Base-by-base conservation (phyloP, 2,329 filamentous ascomycete genomes). In the Zopfia rhizophila region DNA sequence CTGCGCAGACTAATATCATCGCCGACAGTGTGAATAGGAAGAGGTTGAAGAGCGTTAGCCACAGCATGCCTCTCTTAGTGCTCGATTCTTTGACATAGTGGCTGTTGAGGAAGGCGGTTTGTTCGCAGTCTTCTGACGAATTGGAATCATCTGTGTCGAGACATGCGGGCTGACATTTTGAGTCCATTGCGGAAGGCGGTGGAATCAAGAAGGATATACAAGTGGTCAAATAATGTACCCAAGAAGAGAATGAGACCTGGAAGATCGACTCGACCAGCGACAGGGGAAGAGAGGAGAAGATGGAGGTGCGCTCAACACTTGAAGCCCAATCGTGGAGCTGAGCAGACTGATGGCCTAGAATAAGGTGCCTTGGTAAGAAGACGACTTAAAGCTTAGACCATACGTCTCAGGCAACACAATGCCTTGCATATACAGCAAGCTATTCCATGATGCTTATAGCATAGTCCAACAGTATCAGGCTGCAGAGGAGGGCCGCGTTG, bases 11-110 rank as follows among this genome's bases (percentile, higher is more conserved):
- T 3, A 69, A 40, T 5, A 63, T 63, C 7, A 69, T 46, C 39
- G 61, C 59, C 1, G 65, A 68, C 7, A 68, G 38, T 33, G 57
- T 63, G 46, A 68, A 68, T 18, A 69, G 35, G 42, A 69, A 68
- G 18, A 69, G 58, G 37, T 69, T 69, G 44, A 63, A 56, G 7
- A 68, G 53, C 1, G 65, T 67, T 7, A 69, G 55, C 36, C 61
- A 68, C 24, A 61, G 46, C 32, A 61, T 61, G 39, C 53, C 58
- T n/a, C 50, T 57, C 46, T 57, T 58, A 48, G 47, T 44, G 42
- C 52, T 47, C 5, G 44, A 35, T 12, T 68, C 58, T 38, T 52
- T 53, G 31, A 59, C 41, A 35, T 60, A 55, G 8, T 58, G 50
- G 33, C 41, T 55, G 48, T 55, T 57, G 32, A 69, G 60, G 36